Base-by-base conservation (phyloP, 768 basidiomycete genomes). In the Gelatoporia subvermispora region DNA sequence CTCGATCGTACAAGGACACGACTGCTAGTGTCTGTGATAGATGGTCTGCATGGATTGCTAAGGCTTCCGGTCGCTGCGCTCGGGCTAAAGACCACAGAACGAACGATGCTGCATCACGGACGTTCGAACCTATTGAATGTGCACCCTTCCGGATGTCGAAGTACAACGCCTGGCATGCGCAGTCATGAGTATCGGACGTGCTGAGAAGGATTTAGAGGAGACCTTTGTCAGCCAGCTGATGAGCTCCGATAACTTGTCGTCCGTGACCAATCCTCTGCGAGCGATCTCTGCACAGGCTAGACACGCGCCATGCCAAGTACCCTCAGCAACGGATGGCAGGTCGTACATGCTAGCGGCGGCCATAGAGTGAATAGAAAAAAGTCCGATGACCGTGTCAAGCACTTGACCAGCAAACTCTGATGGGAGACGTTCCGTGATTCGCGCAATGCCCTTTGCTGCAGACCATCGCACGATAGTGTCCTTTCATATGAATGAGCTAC, bases 381-480 rank as follows among this genome's bases (percentile, higher is more conserved):
- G 70, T 0, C 72, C 75, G 51, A 93, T 69, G 28, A 93, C 70
- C 4, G 82, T 89, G 45, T 88, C 84, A 3, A 95, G 67, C n/a
- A 98, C 83, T 62, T 98, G 92, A 28, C 76, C 69, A 2, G 80
- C 73, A 56, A 92, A 88, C 28, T 85, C 83, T 1, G 67, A 50
- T 2, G 96, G 89, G 1, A 99, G 77, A 35, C 88, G 78, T 55
- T 88, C 84, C 2, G 89, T 76, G 39, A 97, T 78, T 7, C 93
- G 82, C 8, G 93, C 88, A 8, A 97, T 70, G 35, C 88, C 89
- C 66, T 98, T 99, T 9, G 96, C 89, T 4, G 92, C 81, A 13
- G 95, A 93, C 80, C 91, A 97, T 43, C 96, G 86, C 11, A 98
- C 92, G 22, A 93, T 73, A 0, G 95, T 97, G 59, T 96, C 94